Evolutionary conservation across 2,329 filamentous ascomycete species (phyloP), one percentile per base, ranked within the genome.

Genomic region (Sordariomycetes sp.): DNA sequence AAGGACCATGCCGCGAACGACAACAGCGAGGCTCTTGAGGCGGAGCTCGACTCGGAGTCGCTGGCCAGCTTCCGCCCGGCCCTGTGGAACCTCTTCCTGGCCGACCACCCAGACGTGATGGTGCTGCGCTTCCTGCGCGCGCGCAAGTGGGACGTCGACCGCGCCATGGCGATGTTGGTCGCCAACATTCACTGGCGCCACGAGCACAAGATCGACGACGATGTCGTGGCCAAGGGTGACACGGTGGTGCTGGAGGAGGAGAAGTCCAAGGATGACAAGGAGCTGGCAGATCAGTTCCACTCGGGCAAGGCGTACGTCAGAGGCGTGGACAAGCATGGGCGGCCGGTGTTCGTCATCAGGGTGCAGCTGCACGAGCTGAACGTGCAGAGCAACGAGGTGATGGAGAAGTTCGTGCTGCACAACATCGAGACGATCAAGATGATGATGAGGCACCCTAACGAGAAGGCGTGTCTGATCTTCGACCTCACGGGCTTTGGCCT

Each of bases 131-230:
- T 95, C 71, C 76, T 96, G 59, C 80, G 91, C 56, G 91, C 91
- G n/a, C 81, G 91, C 53, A 96, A 96, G 73, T 99, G 94, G 94
- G 90, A 97, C 68, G 85, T 96, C n/a, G 87, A 96, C 55, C 90
- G 90, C 69, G 94, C 94, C 3, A 79, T 97, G 32, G 81, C 96
- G 63, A 99, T 99, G 94, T 76, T 97, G 71, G 81, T 97, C 51
- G 90, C 90, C 2, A 96, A 94, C 1, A 89, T 97, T 81, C 87
- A 90, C 70, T 99, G 94, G 94, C 85, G 94, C 62, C 78, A 81
- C 46, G 90, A 96, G 60, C 87, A 94, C 79, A 85, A 90, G 65
- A 89, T 97, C 22, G 94, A 97, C 67, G 86, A 89, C 59, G 89
- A 96, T 64, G 87, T 99, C 65, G 89, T 96, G 80, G 74, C 74